Conservation (phyloP, 768 basidiomycete genomes). For the Lentinus brumalis region DNA sequence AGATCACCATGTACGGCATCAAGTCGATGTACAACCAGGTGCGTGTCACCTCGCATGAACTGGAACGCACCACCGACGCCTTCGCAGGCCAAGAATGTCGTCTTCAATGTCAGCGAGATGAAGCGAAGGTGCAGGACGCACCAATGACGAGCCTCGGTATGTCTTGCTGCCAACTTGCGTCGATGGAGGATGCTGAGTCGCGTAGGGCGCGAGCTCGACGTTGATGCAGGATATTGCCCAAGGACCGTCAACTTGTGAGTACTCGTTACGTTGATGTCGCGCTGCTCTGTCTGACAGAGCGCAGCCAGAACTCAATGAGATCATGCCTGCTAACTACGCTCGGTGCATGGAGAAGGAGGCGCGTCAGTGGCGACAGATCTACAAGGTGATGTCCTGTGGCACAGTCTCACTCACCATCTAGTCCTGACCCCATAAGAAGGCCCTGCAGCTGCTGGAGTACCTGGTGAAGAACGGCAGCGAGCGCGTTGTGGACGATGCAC, state of each 20-base stretch:
- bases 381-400: slow-evolving; percentile 66
- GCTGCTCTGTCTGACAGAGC: background rate
- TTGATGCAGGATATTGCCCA: slow-evolving; percentile 99
- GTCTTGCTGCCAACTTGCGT: background rate
- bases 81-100: slow-evolving; percentile 87
- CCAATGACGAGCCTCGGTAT: slow-evolving; percentile 97
- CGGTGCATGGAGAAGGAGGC: slow-evolving; percentile 99
- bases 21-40: slow-evolving; percentile 96
- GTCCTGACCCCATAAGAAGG: slow-evolving; percentile 43
- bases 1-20: slow-evolving; percentile 89
- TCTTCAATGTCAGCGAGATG: slow-evolving; percentile 95
- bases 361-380: slow-evolving; percentile 97
- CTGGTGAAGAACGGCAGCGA: slow-evolving; percentile 97
- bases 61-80: background rate
- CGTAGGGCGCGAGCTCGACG: slow-evolving; percentile 92
- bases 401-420: background rate
- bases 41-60: background rate
- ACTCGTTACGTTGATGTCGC: background rate
- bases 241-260: slow-evolving; percentile 98
- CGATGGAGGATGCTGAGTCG: background rate
- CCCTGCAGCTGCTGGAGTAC: slow-evolving; percentile 94
- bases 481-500: slow-evolving; percentile 95
- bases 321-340: slow-evolving; percentile 96
- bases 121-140: slow-evolving; percentile 94
- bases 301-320: slow-evolving; percentile 96